phyloP scores from a whole-genome alignment of 2,329 filamentous ascomycete species.

The Botrytis fragariae region DNA sequence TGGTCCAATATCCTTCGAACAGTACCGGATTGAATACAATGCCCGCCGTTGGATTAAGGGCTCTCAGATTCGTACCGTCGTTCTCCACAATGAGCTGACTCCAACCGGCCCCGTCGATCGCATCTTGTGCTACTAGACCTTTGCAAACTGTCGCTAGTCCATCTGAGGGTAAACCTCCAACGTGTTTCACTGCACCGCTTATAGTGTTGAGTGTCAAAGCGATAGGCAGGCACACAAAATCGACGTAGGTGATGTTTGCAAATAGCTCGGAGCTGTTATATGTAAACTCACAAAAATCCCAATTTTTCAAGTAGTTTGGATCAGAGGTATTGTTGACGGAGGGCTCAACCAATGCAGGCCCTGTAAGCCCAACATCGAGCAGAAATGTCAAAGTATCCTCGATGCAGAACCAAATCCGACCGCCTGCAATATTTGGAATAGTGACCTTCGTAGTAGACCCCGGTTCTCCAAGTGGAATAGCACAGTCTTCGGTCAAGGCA shows the following conservation, averaged over 20 bases:
- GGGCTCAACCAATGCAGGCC: slow-evolving; percentile 70
- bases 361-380: slow-evolving; percentile 63
- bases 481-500: slow-evolving; percentile 55
- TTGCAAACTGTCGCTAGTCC: slow-evolving; percentile 56
- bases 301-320: slow-evolving; percentile 57
- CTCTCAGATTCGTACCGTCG: slow-evolving; percentile 40
- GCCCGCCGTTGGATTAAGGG: slow-evolving; percentile 43
- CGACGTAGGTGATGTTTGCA: slow-evolving; percentile 70
- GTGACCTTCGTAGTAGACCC: slow-evolving; percentile 59
- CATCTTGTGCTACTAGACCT: slow-evolving; percentile 54
- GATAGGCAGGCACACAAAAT: slow-evolving; percentile 67
- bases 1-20: slow-evolving; percentile 45
- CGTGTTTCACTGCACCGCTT: slow-evolving; percentile 44
- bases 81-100: slow-evolving; percentile 46
- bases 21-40: slow-evolving; percentile 42
- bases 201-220: slow-evolving; percentile 49
- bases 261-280: slow-evolving; percentile 60
- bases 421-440: slow-evolving; percentile 68
- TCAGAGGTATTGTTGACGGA: slow-evolving; percentile 66
- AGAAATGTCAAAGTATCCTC: slow-evolving; percentile 61
- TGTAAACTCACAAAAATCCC: slow-evolving; percentile 69
- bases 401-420: slow-evolving; percentile 68
- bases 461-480: slow-evolving; percentile 62
- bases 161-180: slow-evolving; percentile 55
- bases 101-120: slow-evolving; percentile 58